Percentiles rank a stretch among this genome's conserved stretches.
phyloP scores from a whole-genome alignment of 208 protist genomes.

The Acanthamoeba rhysodes region DNA sequence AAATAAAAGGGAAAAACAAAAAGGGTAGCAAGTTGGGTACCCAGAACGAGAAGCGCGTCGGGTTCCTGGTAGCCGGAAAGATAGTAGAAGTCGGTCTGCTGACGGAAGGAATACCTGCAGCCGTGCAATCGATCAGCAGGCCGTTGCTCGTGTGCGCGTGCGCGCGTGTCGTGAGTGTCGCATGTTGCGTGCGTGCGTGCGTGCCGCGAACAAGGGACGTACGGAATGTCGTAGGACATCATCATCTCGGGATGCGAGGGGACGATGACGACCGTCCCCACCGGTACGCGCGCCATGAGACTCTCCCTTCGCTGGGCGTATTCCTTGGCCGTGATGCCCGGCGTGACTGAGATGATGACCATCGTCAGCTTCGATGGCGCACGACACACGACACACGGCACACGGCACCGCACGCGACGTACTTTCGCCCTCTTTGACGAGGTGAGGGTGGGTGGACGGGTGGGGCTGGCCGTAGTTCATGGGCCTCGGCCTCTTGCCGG shows the following conservation, averaged over 20 bases:
- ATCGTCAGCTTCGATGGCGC: too few relatives aligned
- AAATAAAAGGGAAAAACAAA: too few relatives aligned
- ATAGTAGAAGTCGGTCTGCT: conserved; percentile 87
- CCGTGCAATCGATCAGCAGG: not conserved
- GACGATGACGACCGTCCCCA: not conserved
- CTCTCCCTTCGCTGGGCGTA: conserved; percentile 28
- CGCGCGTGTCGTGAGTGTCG: too few relatives aligned
- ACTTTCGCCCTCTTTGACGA: conserved; percentile 45
- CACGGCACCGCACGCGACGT: not conserved
- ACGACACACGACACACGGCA: too few relatives aligned
- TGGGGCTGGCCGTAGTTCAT: conserved; percentile 60
- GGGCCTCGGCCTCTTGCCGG: not conserved
- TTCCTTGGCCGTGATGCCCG: conserved; percentile 55
- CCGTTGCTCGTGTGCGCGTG: too few relatives aligned
- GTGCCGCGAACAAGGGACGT: too few relatives aligned
- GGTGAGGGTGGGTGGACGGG: conserved; percentile 52
- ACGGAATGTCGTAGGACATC: conserved; percentile 67
- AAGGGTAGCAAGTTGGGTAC: too few relatives aligned
- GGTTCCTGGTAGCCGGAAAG: conserved; percentile 87
- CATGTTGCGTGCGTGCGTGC: too few relatives aligned
- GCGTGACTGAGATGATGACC: not conserved
- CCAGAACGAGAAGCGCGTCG: conserved; percentile 79
- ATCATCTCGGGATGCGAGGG: conserved; percentile 59
- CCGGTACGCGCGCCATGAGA: conserved; percentile 16
- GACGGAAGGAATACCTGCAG: conserved; percentile 83